phyloP scores from a whole-genome alignment of 2,329 filamentous ascomycete species.

The Cryoendolithus antarcticus region DNA sequence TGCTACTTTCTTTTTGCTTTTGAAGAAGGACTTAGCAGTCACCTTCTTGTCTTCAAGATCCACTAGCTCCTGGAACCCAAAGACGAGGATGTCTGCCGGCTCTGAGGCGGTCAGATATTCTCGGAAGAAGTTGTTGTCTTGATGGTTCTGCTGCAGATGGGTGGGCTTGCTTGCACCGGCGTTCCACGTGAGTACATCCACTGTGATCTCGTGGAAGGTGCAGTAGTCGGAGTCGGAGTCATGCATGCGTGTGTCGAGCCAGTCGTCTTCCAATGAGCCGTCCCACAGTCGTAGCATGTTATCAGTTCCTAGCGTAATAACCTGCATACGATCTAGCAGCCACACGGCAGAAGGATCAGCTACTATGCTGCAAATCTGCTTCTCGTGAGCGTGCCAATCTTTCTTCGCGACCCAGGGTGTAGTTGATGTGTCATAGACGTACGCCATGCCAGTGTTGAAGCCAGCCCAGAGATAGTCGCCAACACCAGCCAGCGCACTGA shows the following conservation, averaged over 20 bases:
- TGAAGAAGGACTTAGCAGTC: slow-evolving; percentile 87
- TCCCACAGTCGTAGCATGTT: slow-evolving; percentile 82
- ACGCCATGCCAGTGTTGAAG: slow-evolving; percentile 87
- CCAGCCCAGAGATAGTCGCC: slow-evolving; percentile 82
- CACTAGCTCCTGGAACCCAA: slow-evolving; percentile 97
- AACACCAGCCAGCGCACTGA: slow-evolving; percentile 72
- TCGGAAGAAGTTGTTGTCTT: slow-evolving; percentile 67
- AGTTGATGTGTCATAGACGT: slow-evolving; percentile 73
- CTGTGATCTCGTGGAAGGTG: slow-evolving; percentile 67
- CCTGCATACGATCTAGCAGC: slow-evolving; percentile 70
- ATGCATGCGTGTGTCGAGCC: slow-evolving; percentile 83
- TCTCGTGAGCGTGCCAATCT: slow-evolving; percentile 86
- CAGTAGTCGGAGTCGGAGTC: slow-evolving; percentile 71
- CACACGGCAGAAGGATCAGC: slow-evolving; percentile 74
- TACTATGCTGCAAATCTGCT: slow-evolving; percentile 64
- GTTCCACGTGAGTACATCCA: slow-evolving; percentile 88
- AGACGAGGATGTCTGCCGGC: slow-evolving; percentile 79
- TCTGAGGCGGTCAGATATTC: slow-evolving; percentile 65
- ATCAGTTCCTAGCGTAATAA: slow-evolving; percentile 77
- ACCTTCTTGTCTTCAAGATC: slow-evolving; percentile 95
- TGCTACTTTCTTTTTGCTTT: slow-evolving; percentile 54
- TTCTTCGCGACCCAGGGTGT: slow-evolving; percentile 87
- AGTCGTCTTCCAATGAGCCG: slow-evolving; percentile 83
- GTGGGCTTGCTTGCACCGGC: slow-evolving; percentile 83
- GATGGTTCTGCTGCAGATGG: slow-evolving; percentile 56